Percentiles rank a stretch among this genome's conserved stretches.
These are phyloP conservation scores for Alternaria dauci DNA, from an alignment of 2,329 filamentous ascomycete species.

Conservation along the genomic window DNA sequence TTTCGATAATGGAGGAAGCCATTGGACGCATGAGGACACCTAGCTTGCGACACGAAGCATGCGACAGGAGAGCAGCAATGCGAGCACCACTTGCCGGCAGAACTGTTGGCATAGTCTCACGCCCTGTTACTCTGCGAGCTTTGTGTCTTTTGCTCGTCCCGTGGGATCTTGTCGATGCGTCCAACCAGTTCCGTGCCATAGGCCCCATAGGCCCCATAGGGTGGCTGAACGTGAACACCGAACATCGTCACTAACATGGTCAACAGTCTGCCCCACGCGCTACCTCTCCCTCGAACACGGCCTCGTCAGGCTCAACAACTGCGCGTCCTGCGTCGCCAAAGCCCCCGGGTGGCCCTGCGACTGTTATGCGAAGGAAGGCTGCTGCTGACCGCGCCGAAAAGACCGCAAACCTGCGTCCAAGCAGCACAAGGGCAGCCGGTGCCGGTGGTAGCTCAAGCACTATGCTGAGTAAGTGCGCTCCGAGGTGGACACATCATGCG, in stretches of 20 bases:
- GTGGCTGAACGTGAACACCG: not conserved
- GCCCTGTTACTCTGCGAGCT: not conserved
- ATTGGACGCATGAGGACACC: conserved; percentile 12
- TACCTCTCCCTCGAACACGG: conserved; percentile 49
- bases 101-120: not conserved
- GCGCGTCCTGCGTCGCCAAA: conserved; percentile 85
- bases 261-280: conserved; percentile 41
- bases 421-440: conserved; percentile 90
- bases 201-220: not conserved
- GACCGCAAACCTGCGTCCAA: conserved; percentile 89
- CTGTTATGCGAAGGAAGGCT: conserved; percentile 92
- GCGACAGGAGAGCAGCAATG: conserved; percentile 8
- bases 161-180: not conserved
- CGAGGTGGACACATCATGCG: not conserved
- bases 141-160: not conserved
- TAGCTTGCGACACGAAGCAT: conserved; percentile 11
- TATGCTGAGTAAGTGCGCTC: conserved; percentile 82
- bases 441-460: conserved; percentile 97
- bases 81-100: not conserved
- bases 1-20: not conserved
- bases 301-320: conserved; percentile 70
- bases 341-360: conserved; percentile 91
- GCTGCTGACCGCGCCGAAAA: conserved; percentile 98
- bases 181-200: not conserved
- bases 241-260: conserved; percentile 9